Evolutionary conservation across 78 protist genomes (phyloP), one percentile per base, ranked within the genome.

Genomic region (Bodo saltans): DNA sequence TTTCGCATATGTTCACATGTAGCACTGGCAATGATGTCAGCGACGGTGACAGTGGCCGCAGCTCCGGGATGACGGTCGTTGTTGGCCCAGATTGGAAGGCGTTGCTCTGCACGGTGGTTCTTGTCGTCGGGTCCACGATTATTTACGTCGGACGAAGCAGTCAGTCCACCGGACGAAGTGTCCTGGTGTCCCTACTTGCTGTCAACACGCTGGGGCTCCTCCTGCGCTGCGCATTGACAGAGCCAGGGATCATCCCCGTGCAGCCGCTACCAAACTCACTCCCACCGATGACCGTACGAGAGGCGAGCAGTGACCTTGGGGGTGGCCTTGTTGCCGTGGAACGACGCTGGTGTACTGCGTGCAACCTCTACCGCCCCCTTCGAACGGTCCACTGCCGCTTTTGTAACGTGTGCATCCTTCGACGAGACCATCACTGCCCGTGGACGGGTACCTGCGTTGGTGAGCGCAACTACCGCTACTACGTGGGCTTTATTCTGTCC

Each of bases 401-500:
- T n/a, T 91, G 92, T 78, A 37, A 91, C 68, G 21, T 0, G 32
- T 94, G 96, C 81, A 94, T 94, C 29, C 37, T 34, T 3, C 0
- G 25, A 27, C 91, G 89, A 38, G 96, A 94, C 89, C 99, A 96
- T 82, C 97, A 96, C 89, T 96, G 99, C 83, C 95, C 95, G 34
- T 96, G 99, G 99, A 38, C 95, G 23, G 41, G 80, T 68, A 78
- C 78, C 28, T 96, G 97, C 78, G 86, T 96, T 12, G 97, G 96
- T 3, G 35, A 3, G 33, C 25, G 38, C 26, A 90, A 92, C 67
- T 88, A 89, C 71, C 32, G 82, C 25, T 84, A 72, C n/a, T 83
- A 75, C 68, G 35, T 72, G 21, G 21, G 39, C n/a, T 83, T 83
- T 47, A 8, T 83, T 29, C 1, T 35, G 12, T 32, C 60, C 30